Evolutionary conservation across 495 filamentous ascomycete species (phyloP), one percentile per base, ranked within the genome.

Genomic region (Aspergillus hancockii): DNA sequence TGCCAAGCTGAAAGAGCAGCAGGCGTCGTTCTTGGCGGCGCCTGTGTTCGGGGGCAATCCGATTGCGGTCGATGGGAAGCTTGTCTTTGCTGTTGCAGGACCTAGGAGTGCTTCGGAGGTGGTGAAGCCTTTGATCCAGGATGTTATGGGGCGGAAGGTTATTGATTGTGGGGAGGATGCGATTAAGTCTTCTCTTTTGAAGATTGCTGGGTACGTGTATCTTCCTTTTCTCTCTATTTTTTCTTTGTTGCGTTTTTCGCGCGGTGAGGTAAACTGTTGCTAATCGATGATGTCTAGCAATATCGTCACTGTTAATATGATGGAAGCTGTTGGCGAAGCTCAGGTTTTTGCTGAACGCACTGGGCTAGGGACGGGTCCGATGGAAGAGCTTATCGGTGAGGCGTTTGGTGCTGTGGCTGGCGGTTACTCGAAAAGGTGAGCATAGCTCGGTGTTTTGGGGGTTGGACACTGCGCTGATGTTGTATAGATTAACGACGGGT

Each of bases 331-430:
- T 40, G 76, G 76, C 7, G 81, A 84, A 64, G 76, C 79, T 1
- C 81, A 84, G 58, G 79, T 83, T 22, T 80, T 84, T 59, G 81
- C 81, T 19, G 81, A 83, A 63, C 79, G 79, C 63, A 78, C 78
- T 1, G 80, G 79, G 1, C 71, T 85, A 6, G 80, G 81, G n/a
- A 74, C 75, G 1, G 70, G 65, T 16, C 69, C 73, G 9, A 77
- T 83, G 67, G 80, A 83, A 51, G 71, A 74, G 55, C 67, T 84
- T 50, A 80, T 84, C 41, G 72, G 73, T 3, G 76, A 81, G 45
- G 80, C 76, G 3, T 84, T 83, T 63, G 81, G 80, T 9, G 67
- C 76, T 38, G 75, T 82, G 31, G 75, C 76, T 7, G 75, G 79
- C 6, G 75, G 75, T 4, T 79, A 82, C 54, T 81, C 79, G 13